These are phyloP conservation scores for Veloboletus limbatus DNA, from an alignment of 1,284 basidiomycete genomes.

Conservation along the genomic window DNA sequence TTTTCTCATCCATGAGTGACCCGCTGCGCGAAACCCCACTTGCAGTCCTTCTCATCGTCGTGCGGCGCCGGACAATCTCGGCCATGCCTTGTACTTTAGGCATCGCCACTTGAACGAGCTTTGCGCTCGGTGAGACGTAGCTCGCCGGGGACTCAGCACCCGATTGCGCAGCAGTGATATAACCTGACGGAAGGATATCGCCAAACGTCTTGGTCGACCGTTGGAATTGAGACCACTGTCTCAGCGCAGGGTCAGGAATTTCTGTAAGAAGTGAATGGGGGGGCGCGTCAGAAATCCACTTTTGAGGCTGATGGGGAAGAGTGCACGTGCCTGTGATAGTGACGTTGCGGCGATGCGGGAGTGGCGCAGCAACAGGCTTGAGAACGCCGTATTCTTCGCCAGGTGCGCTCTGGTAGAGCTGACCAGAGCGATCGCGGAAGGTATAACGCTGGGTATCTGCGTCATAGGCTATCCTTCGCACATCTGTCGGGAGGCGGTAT, in stretches of 20 bases:
- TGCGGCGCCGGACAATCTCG: conserved; percentile 20
- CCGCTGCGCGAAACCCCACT: conserved; percentile 13
- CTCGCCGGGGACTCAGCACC: conserved; percentile 5
- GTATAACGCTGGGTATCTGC: conserved; percentile 48
- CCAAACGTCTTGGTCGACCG: conserved; percentile 38
- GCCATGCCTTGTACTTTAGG: conserved; percentile 40
- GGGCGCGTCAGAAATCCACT: neutral
- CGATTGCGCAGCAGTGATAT: conserved; percentile 38
- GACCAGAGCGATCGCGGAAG: conserved; percentile 46
- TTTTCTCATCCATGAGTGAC: conserved; percentile 21
- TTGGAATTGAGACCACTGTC: conserved; percentile 15
- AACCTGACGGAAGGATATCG: conserved; percentile 44
- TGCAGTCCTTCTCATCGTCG: conserved; percentile 9
- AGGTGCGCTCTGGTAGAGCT: conserved; percentile 42
- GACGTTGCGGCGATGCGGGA: conserved; percentile 26
- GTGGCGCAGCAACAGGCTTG: conserved; percentile 32
- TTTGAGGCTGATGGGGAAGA: neutral
- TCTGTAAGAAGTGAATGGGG: conserved; percentile 15
- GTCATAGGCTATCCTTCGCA: conserved; percentile 52
- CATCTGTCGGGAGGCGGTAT: conserved; percentile 49
- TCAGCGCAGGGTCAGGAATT: conserved; percentile 17
- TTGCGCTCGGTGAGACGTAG: conserved; percentile 20
- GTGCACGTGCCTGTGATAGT: conserved; percentile 26
- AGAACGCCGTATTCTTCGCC: conserved; percentile 46
- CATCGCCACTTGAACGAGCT: conserved; percentile 31